Base-by-base conservation (phyloP, 2,329 filamentous ascomycete genomes). In the Fusarium decemcellulare region DNA sequence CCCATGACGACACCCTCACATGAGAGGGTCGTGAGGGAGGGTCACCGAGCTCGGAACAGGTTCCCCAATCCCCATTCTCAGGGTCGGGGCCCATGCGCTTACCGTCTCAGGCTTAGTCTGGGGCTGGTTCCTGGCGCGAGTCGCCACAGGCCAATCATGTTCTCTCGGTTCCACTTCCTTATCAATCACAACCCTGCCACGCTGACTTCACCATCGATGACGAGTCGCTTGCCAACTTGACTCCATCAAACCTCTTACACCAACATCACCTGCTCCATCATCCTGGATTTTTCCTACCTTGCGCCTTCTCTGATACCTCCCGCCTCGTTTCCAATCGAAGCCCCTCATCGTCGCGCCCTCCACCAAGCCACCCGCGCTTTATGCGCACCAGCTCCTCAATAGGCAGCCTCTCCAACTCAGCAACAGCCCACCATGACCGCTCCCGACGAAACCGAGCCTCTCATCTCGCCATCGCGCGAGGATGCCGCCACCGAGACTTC, bases 401-500 rank as follows among this genome's bases (percentile, higher is more conserved):
- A 73, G 56, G 57, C 62, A 46, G 65, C 14, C 77, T 78, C 52
- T 15, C 78, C 78, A 53, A 43, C 55, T 42, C 82, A 59, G 34
- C 68, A 61, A 63, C 46, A 54, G 34, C 52, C 43, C 59, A 74
- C 51, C 63, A 87, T 87, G 85, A 74, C 85, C 29, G 78, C 81
- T 56, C 50, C 65, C 56, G 74, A 81, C 57, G 85, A 86, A 74
- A 78, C 77, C 64, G 80, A 83, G 23, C 84, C 83, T 39, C 77
- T 87, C 62, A 79, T 86, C 46, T 76, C 81, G 14, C 73, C 77
- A 34, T 76, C 79, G 37, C 72, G 65, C 46, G 76, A 78, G n/a
- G 62, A 72, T 47, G 73, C 61, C 57, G 73, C 67, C 18, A 76
- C 70, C 42, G 87, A 89, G 70, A 81, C 83, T n/a, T 85, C 86